Evolutionary conservation across 164 flowering plant species (phyloP), one percentile per base, ranked within the genome.

Genomic region (Berberis thunbergii): DNA sequence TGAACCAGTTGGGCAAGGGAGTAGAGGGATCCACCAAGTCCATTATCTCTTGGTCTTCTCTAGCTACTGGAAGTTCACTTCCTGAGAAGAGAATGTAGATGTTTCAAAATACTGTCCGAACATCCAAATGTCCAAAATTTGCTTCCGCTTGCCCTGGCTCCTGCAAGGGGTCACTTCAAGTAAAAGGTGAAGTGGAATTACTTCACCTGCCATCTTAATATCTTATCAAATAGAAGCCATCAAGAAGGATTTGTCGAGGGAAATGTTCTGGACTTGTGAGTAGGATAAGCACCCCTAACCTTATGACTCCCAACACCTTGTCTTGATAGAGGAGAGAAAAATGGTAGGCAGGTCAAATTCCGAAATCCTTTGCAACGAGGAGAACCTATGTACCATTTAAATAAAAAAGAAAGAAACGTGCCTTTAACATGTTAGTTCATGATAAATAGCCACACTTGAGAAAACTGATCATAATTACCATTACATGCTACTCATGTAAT

Each of bases 81-180:
- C 72, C 64, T 4, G 89, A 80, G 71, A 84, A 86, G 26, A 84
- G 79, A 49, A 76, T 83, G 74, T 86, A 84, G 4, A 84, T 70
- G 40, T 80, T 83, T 45, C 70, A 59, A 13, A 86, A 73, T 4
- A 84, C 86, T 0, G 89, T 84, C 64, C 78, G 83, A 7, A 72
- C 76, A 67, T 86, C 86, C 52, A 81, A 63, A 3, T 90, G 83
- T 1, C 88, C 81, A 69, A 87, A 87, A 76, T 87, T 90, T 54
- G 88, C 87, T 75, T 83, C 94, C 11, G 86, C 86, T 45, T 83
- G 63, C 43, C 86, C 90, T 12, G 91, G 89, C 64, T 81, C 81
- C 95, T 87, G 59, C 46, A 66, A 57, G 39, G 11, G 10, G 49
- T n/a, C 54, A 9, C 4, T 11, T 1, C 54, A 10, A 62, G 39